These are phyloP conservation scores for Vanilla planifolia DNA, from an alignment of 106 monocot species.

Conservation along the genomic window DNA sequence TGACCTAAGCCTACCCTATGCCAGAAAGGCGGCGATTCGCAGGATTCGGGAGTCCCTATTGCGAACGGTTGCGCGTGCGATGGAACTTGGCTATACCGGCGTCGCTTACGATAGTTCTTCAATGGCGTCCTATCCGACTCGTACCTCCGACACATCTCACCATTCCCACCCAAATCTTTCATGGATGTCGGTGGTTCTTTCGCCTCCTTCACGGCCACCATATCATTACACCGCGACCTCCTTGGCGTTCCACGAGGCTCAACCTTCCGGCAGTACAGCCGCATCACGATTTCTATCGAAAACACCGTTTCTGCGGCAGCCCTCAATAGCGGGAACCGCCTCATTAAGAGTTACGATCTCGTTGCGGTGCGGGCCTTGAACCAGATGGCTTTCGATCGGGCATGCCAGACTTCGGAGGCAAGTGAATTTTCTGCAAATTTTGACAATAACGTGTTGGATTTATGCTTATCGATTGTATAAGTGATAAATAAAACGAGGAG, in stretches of 20 bases:
- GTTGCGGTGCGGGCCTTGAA: conserved; percentile 58
- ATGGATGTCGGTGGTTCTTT: conserved; percentile 27
- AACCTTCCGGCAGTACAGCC: conserved; percentile 50
- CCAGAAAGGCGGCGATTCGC: conserved; percentile 13
- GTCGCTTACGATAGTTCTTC: conserved; percentile 64
- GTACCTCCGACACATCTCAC: conserved; percentile 45
- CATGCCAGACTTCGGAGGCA: conserved; percentile 65
- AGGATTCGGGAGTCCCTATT: conserved; percentile 27
- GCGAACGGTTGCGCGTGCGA: conserved; percentile 34
- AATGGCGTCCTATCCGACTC: conserved; percentile 60
- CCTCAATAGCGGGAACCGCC: conserved; percentile 29
- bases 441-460: no score
- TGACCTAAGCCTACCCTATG: conserved; percentile 70
- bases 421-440: no score
- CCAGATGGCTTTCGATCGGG: conserved; percentile 59
- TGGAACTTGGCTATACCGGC: conserved; percentile 80
- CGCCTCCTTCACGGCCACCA: conserved; percentile 27
- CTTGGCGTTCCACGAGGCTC: conserved; percentile 22
- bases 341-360: conserved; percentile 63
- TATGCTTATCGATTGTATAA: no score
- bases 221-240: conserved; percentile 33
- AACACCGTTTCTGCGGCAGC: conserved; percentile 9
- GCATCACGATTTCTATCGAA: conserved; percentile 39
- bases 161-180: conserved; percentile 43
- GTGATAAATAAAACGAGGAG: no score